phyloP scores from a whole-genome alignment of 106 monocot species.

The Phalaenopsis equestris region DNA sequence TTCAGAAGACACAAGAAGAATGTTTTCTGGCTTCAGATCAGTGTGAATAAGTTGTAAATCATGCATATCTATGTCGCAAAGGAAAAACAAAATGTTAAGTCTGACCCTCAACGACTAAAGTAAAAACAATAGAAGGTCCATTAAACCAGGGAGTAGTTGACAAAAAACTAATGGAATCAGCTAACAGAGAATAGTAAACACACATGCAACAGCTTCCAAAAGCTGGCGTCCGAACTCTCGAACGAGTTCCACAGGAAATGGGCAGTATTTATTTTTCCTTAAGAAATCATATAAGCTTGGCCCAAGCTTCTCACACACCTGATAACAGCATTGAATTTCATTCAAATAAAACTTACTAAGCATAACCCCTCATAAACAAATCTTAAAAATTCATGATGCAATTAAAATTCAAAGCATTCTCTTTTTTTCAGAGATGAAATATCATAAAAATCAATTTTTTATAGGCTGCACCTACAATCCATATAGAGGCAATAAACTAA shows the following conservation, averaged over 20 bases:
- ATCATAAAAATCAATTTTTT: not conserved
- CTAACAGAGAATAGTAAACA: slow-evolving; percentile 27
- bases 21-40: slow-evolving; percentile 99
- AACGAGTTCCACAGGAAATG: slow-evolving; percentile 97
- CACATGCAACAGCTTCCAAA: slow-evolving; percentile 99
- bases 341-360: slow-evolving; percentile 41
- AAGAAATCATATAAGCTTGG: slow-evolving; percentile 98
- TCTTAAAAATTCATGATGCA: slow-evolving; percentile 4
- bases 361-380: slow-evolving; percentile 18
- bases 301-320: slow-evolving; percentile 99
- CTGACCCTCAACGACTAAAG: slow-evolving; percentile 5
- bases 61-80: slow-evolving; percentile 90
- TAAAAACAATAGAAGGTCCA: slow-evolving; percentile 14
- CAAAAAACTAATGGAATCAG: slow-evolving; percentile 15
- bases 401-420: slow-evolving; percentile 3
- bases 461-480: not conserved
- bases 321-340: slow-evolving; percentile 69
- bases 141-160: slow-evolving; percentile 17
- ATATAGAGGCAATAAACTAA: not conserved
- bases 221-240: slow-evolving; percentile 98
- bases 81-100: slow-evolving; percentile 21
- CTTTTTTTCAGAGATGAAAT: not conserved
- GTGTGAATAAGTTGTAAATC: slow-evolving; percentile 95
- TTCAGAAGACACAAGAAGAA: slow-evolving; percentile 88
- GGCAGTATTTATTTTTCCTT: slow-evolving; percentile 93